These are phyloP conservation scores for Pythium brachiatum DNA, from an alignment of 352 stramenopile species.

Conservation along the genomic window DNA sequence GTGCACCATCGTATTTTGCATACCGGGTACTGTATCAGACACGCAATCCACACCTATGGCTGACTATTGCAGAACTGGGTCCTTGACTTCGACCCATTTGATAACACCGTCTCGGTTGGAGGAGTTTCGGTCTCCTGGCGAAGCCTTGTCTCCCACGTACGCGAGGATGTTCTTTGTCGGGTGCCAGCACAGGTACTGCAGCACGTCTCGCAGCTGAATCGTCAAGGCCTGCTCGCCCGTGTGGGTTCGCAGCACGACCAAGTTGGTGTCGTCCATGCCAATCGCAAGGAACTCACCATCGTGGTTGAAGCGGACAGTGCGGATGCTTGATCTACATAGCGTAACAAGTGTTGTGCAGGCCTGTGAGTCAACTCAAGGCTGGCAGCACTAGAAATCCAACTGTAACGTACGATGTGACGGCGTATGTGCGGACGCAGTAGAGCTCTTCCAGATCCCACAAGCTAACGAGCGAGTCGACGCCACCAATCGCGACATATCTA, in stretches of 20 bases:
- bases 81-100: constrained; percentile 79
- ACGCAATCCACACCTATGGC: too few species aligned
- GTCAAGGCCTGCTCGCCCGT: constrained; percentile 57
- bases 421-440: constrained; percentile 81
- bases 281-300: constrained; percentile 72
- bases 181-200: constrained; percentile 84
- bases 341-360: too few species aligned
- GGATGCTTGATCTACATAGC: constrained; percentile 61
- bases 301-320: constrained; percentile 75
- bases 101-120: constrained; percentile 78
- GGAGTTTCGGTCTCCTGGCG: constrained; percentile 62
- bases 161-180: constrained; percentile 78
- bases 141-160: constrained; percentile 80
- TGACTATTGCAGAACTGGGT: constrained; percentile 5
- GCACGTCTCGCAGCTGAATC: constrained; percentile 61
- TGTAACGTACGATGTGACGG: constrained; percentile 66
- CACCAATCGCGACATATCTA: constrained; percentile 73
- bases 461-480: constrained; percentile 81
- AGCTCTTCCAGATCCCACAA: constrained; percentile 86
- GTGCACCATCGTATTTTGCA: too few species aligned
- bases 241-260: constrained; percentile 65
- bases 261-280: constrained; percentile 69
- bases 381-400: too few species aligned
- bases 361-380: too few species aligned
- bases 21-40: too few species aligned